Evolutionary conservation across 1,284 basidiomycete genomes (phyloP).

Genomic region (Gymnopus androsaceus): DNA sequence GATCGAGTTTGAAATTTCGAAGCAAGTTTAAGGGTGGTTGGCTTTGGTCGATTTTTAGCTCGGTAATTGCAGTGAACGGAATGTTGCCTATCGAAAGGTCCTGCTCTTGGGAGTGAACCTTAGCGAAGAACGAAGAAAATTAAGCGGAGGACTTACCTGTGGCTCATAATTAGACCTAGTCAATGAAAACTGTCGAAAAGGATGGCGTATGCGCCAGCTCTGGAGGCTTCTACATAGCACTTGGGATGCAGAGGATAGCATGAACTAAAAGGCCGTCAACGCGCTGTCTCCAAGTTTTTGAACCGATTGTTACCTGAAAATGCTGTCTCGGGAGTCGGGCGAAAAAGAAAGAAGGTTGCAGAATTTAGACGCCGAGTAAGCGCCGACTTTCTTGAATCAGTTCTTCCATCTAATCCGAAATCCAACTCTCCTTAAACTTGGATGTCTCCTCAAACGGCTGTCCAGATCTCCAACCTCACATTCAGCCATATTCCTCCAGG

Average conservation of each 20-base stretch:
- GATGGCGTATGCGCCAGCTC: too few relatives aligned
- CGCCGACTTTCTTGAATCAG: too few relatives aligned
- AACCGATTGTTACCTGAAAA: too few relatives aligned
- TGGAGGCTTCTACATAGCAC: too few relatives aligned
- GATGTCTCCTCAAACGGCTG: constrained; percentile 4
- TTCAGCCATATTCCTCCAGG: constrained; percentile 15
- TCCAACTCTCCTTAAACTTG: neutral
- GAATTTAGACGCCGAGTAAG: neutral
- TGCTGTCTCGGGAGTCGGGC: too few relatives aligned
- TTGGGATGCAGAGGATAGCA: too few relatives aligned
- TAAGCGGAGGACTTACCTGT: neutral
- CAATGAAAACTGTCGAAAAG: neutral
- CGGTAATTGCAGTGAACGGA: neutral
- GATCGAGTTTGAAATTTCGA: neutral
- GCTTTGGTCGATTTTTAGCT: neutral
- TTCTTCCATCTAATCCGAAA: too few relatives aligned
- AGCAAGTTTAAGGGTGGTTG: constrained; percentile 9
- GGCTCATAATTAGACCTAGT: neutral
- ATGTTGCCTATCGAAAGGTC: constrained; percentile 8
- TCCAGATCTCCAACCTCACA: constrained; percentile 8
- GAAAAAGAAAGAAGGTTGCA: too few relatives aligned
- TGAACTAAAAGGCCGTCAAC: too few relatives aligned
- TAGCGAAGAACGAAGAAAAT: neutral
- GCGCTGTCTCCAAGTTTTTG: too few relatives aligned
- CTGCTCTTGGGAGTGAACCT: constrained; percentile 2